Conservation (phyloP, 2,329 filamentous ascomycete genomes). For the Hypoxylon rubiginosum region DNA sequence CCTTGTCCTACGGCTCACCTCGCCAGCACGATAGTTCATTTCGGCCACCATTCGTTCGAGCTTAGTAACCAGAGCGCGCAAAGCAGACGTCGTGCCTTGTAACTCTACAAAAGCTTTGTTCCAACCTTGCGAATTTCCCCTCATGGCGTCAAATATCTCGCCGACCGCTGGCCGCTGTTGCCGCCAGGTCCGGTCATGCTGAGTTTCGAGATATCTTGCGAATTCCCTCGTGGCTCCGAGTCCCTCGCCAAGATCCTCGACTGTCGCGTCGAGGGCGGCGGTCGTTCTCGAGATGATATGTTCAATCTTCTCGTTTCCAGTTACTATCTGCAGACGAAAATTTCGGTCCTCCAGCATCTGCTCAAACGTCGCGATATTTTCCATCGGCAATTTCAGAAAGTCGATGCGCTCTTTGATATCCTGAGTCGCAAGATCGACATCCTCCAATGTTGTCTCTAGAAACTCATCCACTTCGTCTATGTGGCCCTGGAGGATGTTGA, state of each 20-base stretch:
- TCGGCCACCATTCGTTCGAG: constrained; percentile 84
- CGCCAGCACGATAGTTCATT: constrained; percentile 86
- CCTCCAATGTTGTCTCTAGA: constrained; percentile 86
- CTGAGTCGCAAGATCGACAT: constrained; percentile 80
- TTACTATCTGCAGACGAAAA: constrained; percentile 85
- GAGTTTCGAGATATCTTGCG: constrained; percentile 77
- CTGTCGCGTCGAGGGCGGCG: constrained; percentile 78
- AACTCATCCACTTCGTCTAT: constrained; percentile 96
- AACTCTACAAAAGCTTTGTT: constrained; percentile 82
- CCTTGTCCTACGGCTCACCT: constrained; percentile 83
- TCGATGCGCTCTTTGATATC: constrained; percentile 86
- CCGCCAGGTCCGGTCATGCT: constrained; percentile 73
- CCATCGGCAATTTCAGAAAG: constrained; percentile 84
- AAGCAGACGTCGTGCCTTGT: constrained; percentile 76
- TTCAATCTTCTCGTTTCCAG: constrained; percentile 91
- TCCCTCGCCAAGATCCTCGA: constrained; percentile 84
- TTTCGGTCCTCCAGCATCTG: constrained; percentile 86
- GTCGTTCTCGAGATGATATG: constrained; percentile 87
- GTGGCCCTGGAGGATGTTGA: constrained; percentile 89
- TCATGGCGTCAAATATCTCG: constrained; percentile 89
- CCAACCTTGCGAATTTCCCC: constrained; percentile 93
- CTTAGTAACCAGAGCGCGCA: constrained; percentile 78
- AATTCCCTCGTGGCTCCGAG: constrained; percentile 82
- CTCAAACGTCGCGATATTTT: constrained; percentile 86
- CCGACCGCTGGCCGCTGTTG: constrained; percentile 72